These are phyloP conservation scores for Candolleomyces aberdarensis DNA, from an alignment of 768 basidiomycete genomes.

Conservation along the genomic window DNA sequence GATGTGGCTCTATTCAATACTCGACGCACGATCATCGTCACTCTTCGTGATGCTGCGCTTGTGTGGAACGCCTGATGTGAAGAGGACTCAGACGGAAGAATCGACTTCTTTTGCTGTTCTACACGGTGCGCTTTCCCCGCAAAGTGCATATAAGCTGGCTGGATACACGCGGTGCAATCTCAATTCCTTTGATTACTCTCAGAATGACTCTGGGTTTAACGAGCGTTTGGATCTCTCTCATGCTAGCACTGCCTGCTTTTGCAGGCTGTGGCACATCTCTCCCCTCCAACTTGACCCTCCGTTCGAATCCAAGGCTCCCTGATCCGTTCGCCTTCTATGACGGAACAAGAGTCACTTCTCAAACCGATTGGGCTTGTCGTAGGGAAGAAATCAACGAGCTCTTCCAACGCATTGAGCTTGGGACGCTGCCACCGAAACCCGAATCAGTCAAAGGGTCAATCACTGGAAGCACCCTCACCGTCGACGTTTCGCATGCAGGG, in stretches of 20 bases:
- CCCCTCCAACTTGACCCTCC: not conserved
- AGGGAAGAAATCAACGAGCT: constrained; percentile 45
- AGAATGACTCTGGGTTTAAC: too few species aligned
- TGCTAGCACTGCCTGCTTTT: not conserved
- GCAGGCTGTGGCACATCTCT: not conserved
- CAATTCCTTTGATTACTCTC: too few species aligned
- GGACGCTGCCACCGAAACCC: constrained; percentile 47
- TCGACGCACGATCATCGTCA: too few species aligned
- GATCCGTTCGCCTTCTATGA: constrained; percentile 52
- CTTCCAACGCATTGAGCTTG: constrained; percentile 51
- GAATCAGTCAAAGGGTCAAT: constrained; percentile 30
- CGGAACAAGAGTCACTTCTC: constrained; percentile 39
- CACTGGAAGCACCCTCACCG: constrained; percentile 25
- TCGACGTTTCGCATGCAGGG: constrained; percentile 41
- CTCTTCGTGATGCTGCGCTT: too few species aligned
- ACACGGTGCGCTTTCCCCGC: too few species aligned
- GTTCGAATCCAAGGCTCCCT: constrained; percentile 25
- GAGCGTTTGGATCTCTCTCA: not conserved
- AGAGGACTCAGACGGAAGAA: too few species aligned
- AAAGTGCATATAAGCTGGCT: too few species aligned
- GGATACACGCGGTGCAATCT: too few species aligned
- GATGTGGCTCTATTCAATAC: too few species aligned
- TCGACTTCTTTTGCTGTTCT: too few species aligned
- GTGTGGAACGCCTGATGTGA: too few species aligned
- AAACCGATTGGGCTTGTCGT: constrained; percentile 49